Conservation (phyloP, 495 filamentous ascomycete species). For the Trichoderma virens region DNA sequence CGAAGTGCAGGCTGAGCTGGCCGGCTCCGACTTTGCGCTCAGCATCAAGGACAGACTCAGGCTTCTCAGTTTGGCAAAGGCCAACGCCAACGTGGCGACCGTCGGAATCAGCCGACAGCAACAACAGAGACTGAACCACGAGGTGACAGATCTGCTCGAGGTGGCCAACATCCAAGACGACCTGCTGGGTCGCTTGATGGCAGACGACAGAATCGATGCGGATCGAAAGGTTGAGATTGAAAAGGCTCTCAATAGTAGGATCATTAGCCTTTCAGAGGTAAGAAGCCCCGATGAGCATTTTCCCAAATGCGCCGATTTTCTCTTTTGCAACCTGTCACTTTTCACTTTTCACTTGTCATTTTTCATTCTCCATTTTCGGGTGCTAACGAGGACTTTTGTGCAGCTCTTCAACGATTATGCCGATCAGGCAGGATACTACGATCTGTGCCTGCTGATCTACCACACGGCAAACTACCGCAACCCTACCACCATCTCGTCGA, state of each 20-base stretch:
- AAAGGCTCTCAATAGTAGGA: constrained; percentile 59
- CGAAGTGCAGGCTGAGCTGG: constrained; percentile 73
- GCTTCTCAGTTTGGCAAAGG: constrained; percentile 79
- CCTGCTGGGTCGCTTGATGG: constrained; percentile 67
- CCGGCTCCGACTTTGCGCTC: constrained; percentile 68
- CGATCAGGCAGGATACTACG: constrained; percentile 81
- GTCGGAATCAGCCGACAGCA: constrained; percentile 63
- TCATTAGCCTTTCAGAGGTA: constrained; percentile 67
- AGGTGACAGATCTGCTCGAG: constrained; percentile 80
- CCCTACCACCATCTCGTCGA: constrained; percentile 65
- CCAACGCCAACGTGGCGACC: constrained; percentile 72
- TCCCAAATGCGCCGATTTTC: too few species aligned
- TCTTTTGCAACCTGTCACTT: too few species aligned
- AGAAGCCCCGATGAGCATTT: too few species aligned
- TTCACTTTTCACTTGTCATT: neutral
- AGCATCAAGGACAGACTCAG: constrained; percentile 72
- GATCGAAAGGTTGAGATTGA: constrained; percentile 55
- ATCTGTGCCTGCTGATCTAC: constrained; percentile 87
- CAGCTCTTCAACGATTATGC: constrained; percentile 88
- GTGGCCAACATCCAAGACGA: constrained; percentile 94
- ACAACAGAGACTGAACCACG: constrained; percentile 69
- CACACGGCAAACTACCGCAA: constrained; percentile 82
- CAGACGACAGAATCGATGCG: constrained; percentile 56
- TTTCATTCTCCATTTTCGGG: constrained; percentile 10
- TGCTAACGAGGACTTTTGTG: constrained; percentile 16